A percentile compares a stretch with the other conserved stretches of the same genome.
Conservation (phyloP, 768 basidiomycete species). For the Mycena metata region DNA sequence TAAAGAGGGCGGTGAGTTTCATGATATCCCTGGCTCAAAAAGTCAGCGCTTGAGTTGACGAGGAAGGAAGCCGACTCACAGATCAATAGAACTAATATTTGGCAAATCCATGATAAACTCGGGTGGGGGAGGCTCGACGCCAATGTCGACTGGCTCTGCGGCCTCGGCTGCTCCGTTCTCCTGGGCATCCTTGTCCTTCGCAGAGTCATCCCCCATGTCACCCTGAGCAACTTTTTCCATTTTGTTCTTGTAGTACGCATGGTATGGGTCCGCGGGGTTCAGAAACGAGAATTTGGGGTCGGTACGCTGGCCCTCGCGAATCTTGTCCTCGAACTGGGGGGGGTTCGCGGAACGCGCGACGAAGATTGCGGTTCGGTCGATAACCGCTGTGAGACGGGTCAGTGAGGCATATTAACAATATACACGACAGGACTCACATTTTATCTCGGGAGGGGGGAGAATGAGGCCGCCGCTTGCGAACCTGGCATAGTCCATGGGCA, state of each 20-base stretch:
- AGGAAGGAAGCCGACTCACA: constrained; percentile 67
- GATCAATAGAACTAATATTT: constrained; percentile 87
- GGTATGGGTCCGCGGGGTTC: constrained; percentile 96
- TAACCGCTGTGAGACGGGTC: constrained; percentile 72
- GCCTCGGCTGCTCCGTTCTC: constrained; percentile 47
- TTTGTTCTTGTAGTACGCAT: constrained; percentile 96
- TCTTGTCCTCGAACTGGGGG: constrained; percentile 94
- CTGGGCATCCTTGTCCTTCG: constrained; percentile 62
- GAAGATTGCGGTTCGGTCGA: constrained; percentile 93
- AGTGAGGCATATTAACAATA: constrained; percentile 40
- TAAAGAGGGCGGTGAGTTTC: constrained; percentile 96
- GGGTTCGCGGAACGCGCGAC: constrained; percentile 96
- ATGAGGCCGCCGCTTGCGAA: constrained; percentile 86
- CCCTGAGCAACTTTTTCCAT: constrained; percentile 87
- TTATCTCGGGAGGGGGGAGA: constrained; percentile 95
- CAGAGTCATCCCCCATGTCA: constrained; percentile 74
- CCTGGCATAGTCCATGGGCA: constrained; percentile 47
- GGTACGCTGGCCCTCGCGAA: constrained; percentile 94
- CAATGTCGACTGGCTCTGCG: constrained; percentile 71
- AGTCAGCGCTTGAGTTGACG: not conserved
- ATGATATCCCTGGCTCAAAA: constrained; percentile 81
- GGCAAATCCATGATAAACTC: constrained; percentile 92
- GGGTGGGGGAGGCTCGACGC: constrained; percentile 80
- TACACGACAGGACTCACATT: constrained; percentile 70
- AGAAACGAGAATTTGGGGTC: constrained; percentile 99